These are phyloP conservation scores for sorghum (Sorghum bicolor) DNA, from an alignment of 176 grass and related monocot species.

Conservation along the genomic window DNA sequence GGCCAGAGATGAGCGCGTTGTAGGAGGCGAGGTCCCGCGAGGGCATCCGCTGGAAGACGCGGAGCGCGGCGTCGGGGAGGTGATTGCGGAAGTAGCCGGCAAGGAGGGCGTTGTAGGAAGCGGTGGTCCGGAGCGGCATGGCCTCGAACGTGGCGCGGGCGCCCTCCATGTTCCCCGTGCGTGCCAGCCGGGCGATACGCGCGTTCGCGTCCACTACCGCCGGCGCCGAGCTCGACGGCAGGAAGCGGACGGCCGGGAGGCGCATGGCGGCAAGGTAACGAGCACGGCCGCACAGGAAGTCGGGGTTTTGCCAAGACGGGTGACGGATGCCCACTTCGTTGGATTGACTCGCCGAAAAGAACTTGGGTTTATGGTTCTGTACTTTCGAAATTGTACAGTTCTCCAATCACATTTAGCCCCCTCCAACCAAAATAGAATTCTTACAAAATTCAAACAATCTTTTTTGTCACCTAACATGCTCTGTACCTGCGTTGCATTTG, in stretches of 20 bases:
- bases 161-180: constrained; percentile 49
- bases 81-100: constrained; percentile 65
- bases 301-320: neutral
- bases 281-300: neutral
- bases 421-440: neutral
- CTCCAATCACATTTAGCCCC: no score
- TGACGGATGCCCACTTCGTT: neutral
- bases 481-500: neutral
- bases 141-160: constrained; percentile 53
- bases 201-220: constrained; percentile 53
- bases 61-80: constrained; percentile 47
- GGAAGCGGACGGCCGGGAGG: constrained; percentile 45
- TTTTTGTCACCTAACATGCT: neutral
- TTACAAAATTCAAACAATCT: neutral
- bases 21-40: constrained; percentile 58
- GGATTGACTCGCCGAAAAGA: neutral
- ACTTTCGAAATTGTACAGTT: neutral
- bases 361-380: neutral
- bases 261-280: constrained; percentile 31
- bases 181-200: constrained; percentile 38
- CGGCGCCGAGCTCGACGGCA: constrained; percentile 44
- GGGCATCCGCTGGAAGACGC: constrained; percentile 60
- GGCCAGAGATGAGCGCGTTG: constrained; percentile 60
- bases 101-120: constrained; percentile 73
- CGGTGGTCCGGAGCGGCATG: constrained; percentile 57